A percentile compares a stretch with the other conserved stretches of the same genome.
These are phyloP conservation scores for Trichomonas vaginalis DNA, from an alignment of 208 protist species.

Conservation along the genomic window DNA sequence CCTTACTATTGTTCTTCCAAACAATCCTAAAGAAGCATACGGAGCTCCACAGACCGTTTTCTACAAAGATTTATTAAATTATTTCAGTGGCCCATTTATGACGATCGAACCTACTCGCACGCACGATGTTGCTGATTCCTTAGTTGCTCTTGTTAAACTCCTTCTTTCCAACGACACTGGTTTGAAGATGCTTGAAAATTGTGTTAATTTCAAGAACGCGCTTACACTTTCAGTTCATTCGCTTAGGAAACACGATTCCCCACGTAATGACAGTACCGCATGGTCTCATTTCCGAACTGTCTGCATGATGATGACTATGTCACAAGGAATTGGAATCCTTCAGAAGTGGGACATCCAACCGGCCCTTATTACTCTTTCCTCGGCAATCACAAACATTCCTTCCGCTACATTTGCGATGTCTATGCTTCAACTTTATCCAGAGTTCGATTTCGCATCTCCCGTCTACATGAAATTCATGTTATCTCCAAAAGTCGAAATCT, in stretches of 20 bases:
- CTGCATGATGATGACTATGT: not conserved
- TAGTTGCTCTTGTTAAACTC: not conserved
- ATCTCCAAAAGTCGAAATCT: not conserved
- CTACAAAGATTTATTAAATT: not conserved
- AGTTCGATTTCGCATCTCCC: not conserved
- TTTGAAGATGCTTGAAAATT: not conserved
- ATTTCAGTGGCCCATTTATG: not conserved
- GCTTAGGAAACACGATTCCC: not conserved
- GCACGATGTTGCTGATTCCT: not conserved
- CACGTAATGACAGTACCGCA: not conserved
- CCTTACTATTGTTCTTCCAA: not conserved
- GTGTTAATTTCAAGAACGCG: not conserved
- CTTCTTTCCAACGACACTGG: not conserved
- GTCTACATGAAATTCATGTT: not conserved
- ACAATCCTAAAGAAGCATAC: not conserved
- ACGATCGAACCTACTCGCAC: not conserved
- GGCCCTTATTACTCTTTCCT: not conserved
- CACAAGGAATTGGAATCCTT: not conserved
- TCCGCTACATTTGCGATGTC: not conserved
- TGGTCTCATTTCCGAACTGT: not conserved
- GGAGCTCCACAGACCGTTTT: not conserved
- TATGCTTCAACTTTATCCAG: not conserved
- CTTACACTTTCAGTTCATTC: not conserved
- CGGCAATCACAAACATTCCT: not conserved
- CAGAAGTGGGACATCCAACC: not conserved